Evolutionary conservation across 2,329 filamentous ascomycete genomes (phyloP).

Genomic region (Graphilbum ipis-grandicollis): DNA sequence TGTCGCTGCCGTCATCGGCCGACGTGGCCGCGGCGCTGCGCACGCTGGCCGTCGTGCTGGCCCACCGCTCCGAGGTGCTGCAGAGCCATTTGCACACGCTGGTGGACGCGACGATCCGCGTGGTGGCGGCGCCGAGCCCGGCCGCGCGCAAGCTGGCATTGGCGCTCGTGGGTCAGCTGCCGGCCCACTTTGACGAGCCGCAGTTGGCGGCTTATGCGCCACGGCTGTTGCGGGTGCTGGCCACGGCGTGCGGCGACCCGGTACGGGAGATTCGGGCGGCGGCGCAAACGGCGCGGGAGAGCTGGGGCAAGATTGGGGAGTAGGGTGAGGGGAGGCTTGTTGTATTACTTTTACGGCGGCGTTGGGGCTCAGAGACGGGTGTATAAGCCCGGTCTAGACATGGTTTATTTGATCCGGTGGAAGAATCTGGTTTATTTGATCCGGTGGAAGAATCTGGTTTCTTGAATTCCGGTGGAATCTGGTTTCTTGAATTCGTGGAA

Average conservation of each 20-base stretch:
- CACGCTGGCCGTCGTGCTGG: slow-evolving; percentile 29
- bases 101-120: slow-evolving; percentile 23
- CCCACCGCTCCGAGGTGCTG: slow-evolving; percentile 25
- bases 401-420: too few relatives aligned
- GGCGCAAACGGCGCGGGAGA: slow-evolving; percentile 29
- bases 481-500: too few relatives aligned
- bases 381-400: too few relatives aligned
- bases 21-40: slow-evolving; percentile 30
- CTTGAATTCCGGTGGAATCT: too few relatives aligned
- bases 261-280: slow-evolving; percentile 33
- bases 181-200: slow-evolving; percentile 28
- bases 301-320: slow-evolving; percentile 23
- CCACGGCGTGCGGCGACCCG: slow-evolving; percentile 32
- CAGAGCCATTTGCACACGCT: slow-evolving; percentile 30
- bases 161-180: slow-evolving; percentile 28
- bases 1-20: slow-evolving; percentile 21
- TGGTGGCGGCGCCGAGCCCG: slow-evolving; percentile 13
- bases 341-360: too few relatives aligned
- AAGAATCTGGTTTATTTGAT: too few relatives aligned
- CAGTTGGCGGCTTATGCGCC: slow-evolving; percentile 26
- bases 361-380: too few relatives aligned
- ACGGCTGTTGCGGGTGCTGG: slow-evolving; percentile 27
- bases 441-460: too few relatives aligned
- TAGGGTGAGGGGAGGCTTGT: slow-evolving; percentile 13
- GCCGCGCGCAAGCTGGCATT: slow-evolving; percentile 28